phyloP scores from a whole-genome alignment of 805 yeast species.

The Kodamaea jinghongensis region DNA sequence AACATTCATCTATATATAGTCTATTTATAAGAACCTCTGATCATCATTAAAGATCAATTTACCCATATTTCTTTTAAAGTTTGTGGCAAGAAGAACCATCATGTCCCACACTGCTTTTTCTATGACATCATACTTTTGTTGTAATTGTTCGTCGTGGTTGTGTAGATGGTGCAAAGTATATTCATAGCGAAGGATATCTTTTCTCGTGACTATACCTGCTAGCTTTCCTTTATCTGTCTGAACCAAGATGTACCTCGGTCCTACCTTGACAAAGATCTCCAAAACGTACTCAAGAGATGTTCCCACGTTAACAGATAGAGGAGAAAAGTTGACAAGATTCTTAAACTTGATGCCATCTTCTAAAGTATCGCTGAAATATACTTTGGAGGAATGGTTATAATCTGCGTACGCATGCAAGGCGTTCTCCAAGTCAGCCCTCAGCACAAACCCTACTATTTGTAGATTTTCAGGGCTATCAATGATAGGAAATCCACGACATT shows the following conservation, averaged over 20 bases:
- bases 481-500: slow-evolving; percentile 53
- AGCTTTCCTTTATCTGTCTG: slow-evolving; percentile 54
- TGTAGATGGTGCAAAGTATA: slow-evolving; percentile 30
- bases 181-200: slow-evolving; percentile 73
- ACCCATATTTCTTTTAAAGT: slow-evolving; percentile 24
- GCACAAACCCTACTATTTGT: slow-evolving; percentile 45
- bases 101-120: slow-evolving; percentile 39
- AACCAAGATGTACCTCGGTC: slow-evolving; percentile 73
- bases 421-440: slow-evolving; percentile 38
- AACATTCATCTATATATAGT: not conserved
- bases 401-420: not conserved
- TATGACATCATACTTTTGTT: slow-evolving; percentile 14
- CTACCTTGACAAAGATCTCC: slow-evolving; percentile 71
- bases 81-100: slow-evolving; percentile 20
- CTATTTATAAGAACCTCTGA: slow-evolving; percentile 19
- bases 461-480: slow-evolving; percentile 39
- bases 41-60: slow-evolving; percentile 32
- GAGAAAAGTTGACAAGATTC: slow-evolving; percentile 49
- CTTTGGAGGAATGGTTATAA: slow-evolving; percentile 1
- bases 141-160: slow-evolving; percentile 12
- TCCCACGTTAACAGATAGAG: slow-evolving; percentile 53
- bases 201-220: slow-evolving; percentile 78
- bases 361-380: slow-evolving; percentile 1
- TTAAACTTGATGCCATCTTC: slow-evolving; percentile 21
- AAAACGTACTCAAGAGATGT: slow-evolving; percentile 60